These are phyloP conservation scores for Hericium alpestre DNA, from an alignment of 768 basidiomycete species.

Conservation along the genomic window DNA sequence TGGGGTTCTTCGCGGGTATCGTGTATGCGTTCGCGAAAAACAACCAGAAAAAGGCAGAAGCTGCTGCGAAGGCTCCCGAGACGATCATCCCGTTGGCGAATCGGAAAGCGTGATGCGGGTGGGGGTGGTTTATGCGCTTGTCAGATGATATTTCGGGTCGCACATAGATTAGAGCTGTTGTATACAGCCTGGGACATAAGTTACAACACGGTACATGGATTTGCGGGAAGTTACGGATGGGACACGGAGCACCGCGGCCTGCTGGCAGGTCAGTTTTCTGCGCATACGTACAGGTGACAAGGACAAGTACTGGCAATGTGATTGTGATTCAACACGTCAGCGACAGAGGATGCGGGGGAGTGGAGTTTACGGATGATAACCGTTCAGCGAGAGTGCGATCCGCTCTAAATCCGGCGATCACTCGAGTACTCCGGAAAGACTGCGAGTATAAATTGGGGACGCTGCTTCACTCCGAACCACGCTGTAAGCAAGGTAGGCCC, in stretches of 20 bases:
- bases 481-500: too few species aligned
- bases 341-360: too few species aligned
- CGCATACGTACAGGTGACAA: too few species aligned
- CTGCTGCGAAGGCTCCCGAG: conserved; percentile 33
- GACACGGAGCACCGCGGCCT: not conserved
- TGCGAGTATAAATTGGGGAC: too few species aligned
- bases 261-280: not conserved
- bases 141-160: not conserved
- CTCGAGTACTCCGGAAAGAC: too few species aligned
- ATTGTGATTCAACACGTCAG: too few species aligned
- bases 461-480: too few species aligned
- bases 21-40: conserved; percentile 92
- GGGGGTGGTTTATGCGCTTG: not conserved
- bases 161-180: not conserved
- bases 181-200: not conserved
- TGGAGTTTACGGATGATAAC: too few species aligned
- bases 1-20: conserved; percentile 87
- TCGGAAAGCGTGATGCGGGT: conserved; percentile 28
- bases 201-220: not conserved
- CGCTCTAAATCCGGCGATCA: too few species aligned
- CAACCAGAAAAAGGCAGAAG: conserved; percentile 76
- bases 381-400: too few species aligned
- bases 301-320: too few species aligned
- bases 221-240: not conserved
- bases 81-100: conserved; percentile 53